Evolutionary conservation across 345 rosid genomes (phyloP).

Genomic region (Salix exigua): DNA sequence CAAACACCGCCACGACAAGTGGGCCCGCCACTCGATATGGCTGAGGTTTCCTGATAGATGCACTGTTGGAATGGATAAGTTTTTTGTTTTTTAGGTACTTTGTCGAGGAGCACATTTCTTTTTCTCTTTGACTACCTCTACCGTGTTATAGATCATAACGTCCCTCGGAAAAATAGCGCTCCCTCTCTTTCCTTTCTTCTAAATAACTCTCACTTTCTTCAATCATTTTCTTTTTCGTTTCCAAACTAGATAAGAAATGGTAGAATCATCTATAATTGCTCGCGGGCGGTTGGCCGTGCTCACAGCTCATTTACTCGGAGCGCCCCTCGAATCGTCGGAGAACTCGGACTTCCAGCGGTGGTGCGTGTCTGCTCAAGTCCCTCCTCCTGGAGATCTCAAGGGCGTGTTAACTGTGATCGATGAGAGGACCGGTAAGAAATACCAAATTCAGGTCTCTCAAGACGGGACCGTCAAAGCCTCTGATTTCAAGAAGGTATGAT

Average conservation of each 20-base stretch:
- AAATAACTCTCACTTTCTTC: background rate
- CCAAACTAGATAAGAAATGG: background rate
- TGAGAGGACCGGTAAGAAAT: constrained; percentile 68
- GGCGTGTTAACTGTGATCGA: constrained; percentile 62
- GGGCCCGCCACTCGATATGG: no score
- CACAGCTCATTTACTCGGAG: constrained; percentile 47
- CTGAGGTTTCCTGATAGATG: no score
- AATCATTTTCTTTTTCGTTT: background rate
- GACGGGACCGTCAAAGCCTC: constrained; percentile 75
- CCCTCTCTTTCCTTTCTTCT: no score
- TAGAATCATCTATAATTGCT: constrained; percentile 20
- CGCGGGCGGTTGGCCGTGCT: constrained; percentile 64
- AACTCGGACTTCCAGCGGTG: constrained; percentile 39
- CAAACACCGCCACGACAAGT: no score
- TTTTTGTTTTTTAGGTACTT: no score
- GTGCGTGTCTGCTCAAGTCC: constrained; percentile 44
- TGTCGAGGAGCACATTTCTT: no score
- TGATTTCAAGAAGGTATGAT: constrained; percentile 73
- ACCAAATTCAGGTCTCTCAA: constrained; percentile 52
- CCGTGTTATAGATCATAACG: no score
- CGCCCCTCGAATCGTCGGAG: constrained; percentile 10
- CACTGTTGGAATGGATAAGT: no score
- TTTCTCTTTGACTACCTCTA: no score
- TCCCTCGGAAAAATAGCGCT: background rate
- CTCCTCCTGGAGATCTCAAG: constrained; percentile 49